Base-by-base conservation (phyloP, 805 yeast species). In the Candida sakaeoensis region DNA sequence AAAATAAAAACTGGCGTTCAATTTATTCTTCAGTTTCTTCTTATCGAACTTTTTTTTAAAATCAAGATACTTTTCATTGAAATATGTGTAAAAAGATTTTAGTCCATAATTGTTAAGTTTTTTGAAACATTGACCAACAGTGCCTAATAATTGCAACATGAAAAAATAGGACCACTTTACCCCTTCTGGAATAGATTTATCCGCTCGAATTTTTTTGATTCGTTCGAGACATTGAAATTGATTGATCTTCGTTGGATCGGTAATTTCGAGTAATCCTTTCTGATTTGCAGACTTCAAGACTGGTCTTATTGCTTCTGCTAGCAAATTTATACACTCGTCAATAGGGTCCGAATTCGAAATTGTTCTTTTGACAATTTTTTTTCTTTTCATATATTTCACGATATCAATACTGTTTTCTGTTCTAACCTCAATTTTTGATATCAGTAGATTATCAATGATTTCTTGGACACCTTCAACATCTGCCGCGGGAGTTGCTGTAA, bases 401-500 rank as follows among this genome's bases (percentile, higher is more conserved):
- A 88, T 82, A 57, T 95, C 98, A 13, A 79, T 69, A 48, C 93
- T 82, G 26, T 76, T 75, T 54, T 93, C 98, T 0, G 96, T 85
- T 43, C 98, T 68, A 15, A 90, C 78, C 56, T 91, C 97, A 31
- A 89, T 80, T 40, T 72, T 72, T 0, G 96, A 82, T 1, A 93
- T 85, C 19, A 62, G 61, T 43, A 93, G 63, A 50, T 86, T 87
- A 41, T 77, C 74, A 1, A 93, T 80, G 19, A 93, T 83, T 34
- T 79, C 82, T 58, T 95, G 97, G 0, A 95, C 95, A 2, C 91
- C 86, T 42, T 85, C 95, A 1, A 87, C 74, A 43, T 83, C 83
- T 0, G 95, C 71, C 0, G 96, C 93, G 0, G 99, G 99, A 0
- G 99, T 93, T 1, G 99, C 99, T 0, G 98, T 89, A 46, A 93